Percentiles rank a stretch among this genome's conserved stretches.
These are phyloP conservation scores for Erythrophleum fordii DNA, from an alignment of 306 rosid genomes.

Conservation along the genomic window DNA sequence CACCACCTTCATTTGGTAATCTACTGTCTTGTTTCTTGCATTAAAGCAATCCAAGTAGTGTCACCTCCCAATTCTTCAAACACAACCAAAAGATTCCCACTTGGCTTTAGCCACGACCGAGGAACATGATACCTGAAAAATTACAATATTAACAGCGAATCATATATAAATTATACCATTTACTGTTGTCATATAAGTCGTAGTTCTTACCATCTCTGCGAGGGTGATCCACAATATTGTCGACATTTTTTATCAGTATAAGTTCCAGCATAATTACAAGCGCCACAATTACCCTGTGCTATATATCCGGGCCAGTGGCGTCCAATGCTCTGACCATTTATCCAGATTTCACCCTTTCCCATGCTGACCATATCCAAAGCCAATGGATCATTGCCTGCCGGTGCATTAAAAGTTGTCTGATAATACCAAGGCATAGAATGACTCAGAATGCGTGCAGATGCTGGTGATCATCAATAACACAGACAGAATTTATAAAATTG, in stretches of 20 bases:
- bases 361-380: conserved; percentile 82
- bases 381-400: conserved; percentile 76
- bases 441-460: conserved; percentile 12
- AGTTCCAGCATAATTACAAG: conserved; percentile 66
- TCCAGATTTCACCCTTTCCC: conserved; percentile 92
- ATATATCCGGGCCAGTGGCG: conserved; percentile 77
- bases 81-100: conserved; percentile 76
- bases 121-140: conserved; percentile 92
- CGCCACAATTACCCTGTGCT: conserved; percentile 65
- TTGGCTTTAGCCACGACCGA: conserved; percentile 78
- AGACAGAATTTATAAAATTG: background rate
- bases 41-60: conserved; percentile 65
- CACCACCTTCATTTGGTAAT: conserved; percentile 44
- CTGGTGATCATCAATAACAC: conserved; percentile 13
- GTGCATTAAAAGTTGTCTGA: conserved; percentile 65
- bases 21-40: conserved; percentile 53
- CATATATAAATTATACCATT: background rate
- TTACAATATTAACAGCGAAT: background rate
- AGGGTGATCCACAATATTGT: conserved; percentile 64
- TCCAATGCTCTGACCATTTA: conserved; percentile 83
- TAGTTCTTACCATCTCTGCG: conserved; percentile 77
- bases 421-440: conserved; percentile 30
- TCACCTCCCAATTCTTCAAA: conserved; percentile 97
- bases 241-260: conserved; percentile 70
- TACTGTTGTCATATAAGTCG: background rate